phyloP scores from a whole-genome alignment of 495 filamentous ascomycete species.

The Echria macrotheca region DNA sequence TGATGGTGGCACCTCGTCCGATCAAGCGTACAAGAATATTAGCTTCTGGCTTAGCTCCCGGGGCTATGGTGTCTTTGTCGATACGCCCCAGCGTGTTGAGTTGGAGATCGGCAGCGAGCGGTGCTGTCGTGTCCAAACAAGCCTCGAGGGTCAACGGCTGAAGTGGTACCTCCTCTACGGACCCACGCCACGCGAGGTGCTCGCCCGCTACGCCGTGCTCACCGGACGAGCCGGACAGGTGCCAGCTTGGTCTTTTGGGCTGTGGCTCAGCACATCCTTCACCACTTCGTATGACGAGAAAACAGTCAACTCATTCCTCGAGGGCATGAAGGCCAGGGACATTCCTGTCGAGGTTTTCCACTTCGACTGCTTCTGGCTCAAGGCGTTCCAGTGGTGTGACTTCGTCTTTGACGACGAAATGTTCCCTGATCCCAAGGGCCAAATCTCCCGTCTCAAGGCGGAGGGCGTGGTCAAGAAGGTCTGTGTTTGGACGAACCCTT shows the following conservation, averaged over 20 bases:
- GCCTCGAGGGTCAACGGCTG: conserved; percentile 55
- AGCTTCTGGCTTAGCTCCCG: conserved; percentile 63
- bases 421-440: conserved; percentile 62
- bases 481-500: conserved; percentile 69
- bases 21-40: conserved; percentile 71
- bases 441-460: conserved; percentile 56
- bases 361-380: conserved; percentile 64
- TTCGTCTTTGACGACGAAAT: conserved; percentile 63
- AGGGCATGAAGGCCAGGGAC: conserved; percentile 59
- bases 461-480: conserved; percentile 54
- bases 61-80: conserved; percentile 69
- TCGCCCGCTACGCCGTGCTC: conserved; percentile 56
- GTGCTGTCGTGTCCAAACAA: conserved; percentile 58
- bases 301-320: conserved; percentile 61
- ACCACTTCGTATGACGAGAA: conserved; percentile 65
- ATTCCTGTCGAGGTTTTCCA: conserved; percentile 68
- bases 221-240: conserved; percentile 56
- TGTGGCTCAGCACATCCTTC: conserved; percentile 67
- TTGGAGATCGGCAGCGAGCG: conserved; percentile 65
- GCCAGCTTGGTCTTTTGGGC: conserved; percentile 64
- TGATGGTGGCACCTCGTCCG: conserved; percentile 65
- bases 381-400: conserved; percentile 68
- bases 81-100: conserved; percentile 53
- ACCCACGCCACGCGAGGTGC: conserved; percentile 59
- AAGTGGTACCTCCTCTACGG: conserved; percentile 63